Percentiles rank a stretch among this genome's conserved stretches.
phyloP scores from a whole-genome alignment of 306 rosid genomes.

The Oemleria cerasiformis region DNA sequence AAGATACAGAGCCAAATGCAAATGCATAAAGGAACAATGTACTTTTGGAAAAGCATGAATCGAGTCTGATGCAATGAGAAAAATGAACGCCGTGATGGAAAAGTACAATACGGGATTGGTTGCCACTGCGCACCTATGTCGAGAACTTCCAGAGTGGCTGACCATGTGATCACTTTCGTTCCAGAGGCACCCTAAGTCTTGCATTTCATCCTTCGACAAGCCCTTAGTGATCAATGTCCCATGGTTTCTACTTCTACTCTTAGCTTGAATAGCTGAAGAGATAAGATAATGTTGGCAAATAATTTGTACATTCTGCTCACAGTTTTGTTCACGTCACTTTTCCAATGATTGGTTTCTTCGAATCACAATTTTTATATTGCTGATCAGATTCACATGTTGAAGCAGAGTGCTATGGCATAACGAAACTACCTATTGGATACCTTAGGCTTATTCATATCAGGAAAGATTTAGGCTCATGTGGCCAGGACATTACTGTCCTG shows the following conservation, averaged over 20 bases:
- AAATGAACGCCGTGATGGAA: background rate
- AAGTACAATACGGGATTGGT: background rate
- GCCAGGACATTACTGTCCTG: background rate
- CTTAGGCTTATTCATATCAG: background rate
- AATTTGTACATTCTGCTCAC: constrained; percentile 5
- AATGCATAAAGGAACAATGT: background rate
- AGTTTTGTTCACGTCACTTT: background rate
- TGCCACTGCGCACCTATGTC: background rate
- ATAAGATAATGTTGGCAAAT: background rate
- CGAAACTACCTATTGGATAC: background rate
- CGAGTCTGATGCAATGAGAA: background rate
- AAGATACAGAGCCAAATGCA: constrained; percentile 1
- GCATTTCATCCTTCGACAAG: constrained; percentile 3
- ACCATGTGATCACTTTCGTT: background rate
- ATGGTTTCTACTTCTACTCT: background rate
- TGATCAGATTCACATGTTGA: background rate
- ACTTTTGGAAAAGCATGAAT: constrained; percentile 1
- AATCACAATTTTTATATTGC: background rate
- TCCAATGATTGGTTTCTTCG: constrained; percentile 2
- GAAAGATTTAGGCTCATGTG: background rate
- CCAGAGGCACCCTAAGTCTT: background rate
- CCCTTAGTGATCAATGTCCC: background rate
- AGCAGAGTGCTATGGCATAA: background rate
- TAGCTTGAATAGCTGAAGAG: constrained; percentile 1
- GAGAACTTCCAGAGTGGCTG: background rate